These are phyloP conservation scores for Colletotrichum higginsianum DNA, from an alignment of 2,329 filamentous ascomycete species.

Conservation along the genomic window DNA sequence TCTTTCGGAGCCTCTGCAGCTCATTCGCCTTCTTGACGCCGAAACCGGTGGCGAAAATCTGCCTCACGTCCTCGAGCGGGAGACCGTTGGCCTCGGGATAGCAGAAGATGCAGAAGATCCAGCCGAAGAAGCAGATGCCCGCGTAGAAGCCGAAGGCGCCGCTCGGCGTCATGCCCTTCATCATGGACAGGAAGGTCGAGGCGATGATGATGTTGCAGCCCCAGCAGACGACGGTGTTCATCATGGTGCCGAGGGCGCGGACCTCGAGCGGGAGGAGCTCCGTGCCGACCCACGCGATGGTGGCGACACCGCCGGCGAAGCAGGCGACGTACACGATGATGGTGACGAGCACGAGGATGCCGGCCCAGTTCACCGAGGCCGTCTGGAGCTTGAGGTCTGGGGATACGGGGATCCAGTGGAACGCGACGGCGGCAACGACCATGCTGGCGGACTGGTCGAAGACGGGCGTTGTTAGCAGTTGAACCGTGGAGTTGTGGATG, in stretches of 20 bases:
- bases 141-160: slow-evolving; percentile 69
- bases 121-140: slow-evolving; percentile 63
- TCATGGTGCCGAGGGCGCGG: slow-evolving; percentile 63
- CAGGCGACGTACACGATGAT: no score
- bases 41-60: slow-evolving; percentile 65
- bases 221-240: slow-evolving; percentile 64
- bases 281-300: slow-evolving; percentile 49
- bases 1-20: slow-evolving; percentile 54
- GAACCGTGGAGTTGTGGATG: background rate
- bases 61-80: slow-evolving; percentile 67
- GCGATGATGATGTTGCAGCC: slow-evolving; percentile 65
- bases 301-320: no score
- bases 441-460: slow-evolving; percentile 59
- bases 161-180: slow-evolving; percentile 63
- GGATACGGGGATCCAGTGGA: slow-evolving; percentile 61
- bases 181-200: slow-evolving; percentile 64
- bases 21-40: slow-evolving; percentile 59
- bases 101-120: slow-evolving; percentile 62
- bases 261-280: slow-evolving; percentile 65
- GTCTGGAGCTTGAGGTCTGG: slow-evolving; percentile 57
- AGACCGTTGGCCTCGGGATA: slow-evolving; percentile 70
- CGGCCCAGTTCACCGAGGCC: slow-evolving; percentile 48
- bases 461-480: background rate
- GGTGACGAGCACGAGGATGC: no score
- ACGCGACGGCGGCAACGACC: slow-evolving; percentile 60